phyloP scores from a whole-genome alignment of 495 filamentous ascomycete genomes.

The Lichina pygmaea region DNA sequence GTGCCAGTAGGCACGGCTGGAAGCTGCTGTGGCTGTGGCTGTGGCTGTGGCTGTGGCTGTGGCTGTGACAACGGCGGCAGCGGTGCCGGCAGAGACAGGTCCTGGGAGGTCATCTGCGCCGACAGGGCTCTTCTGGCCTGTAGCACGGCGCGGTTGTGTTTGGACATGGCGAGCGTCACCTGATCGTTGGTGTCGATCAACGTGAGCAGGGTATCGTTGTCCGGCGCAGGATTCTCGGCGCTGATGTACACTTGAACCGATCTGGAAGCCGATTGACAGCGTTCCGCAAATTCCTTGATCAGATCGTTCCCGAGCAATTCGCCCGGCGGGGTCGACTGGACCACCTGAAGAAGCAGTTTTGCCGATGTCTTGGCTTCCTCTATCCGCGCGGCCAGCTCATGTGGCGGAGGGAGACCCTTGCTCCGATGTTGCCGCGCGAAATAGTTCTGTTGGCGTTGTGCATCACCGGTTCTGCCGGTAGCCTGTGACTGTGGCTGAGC shows the following conservation, averaged over 20 bases:
- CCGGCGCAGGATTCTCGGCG: constrained; percentile 46
- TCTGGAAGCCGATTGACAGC: constrained; percentile 51
- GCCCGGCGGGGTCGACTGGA: constrained; percentile 48
- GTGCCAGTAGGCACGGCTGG: background rate
- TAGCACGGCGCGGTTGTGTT: constrained; percentile 58
- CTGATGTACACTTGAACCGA: constrained; percentile 67
- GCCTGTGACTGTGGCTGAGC: background rate
- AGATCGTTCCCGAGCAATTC: constrained; percentile 65
- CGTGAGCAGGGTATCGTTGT: constrained; percentile 76
- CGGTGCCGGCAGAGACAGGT: background rate
- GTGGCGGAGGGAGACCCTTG: constrained; percentile 34
- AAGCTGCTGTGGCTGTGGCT: background rate
- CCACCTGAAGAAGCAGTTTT: constrained; percentile 68
- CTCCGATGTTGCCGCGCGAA: constrained; percentile 16
- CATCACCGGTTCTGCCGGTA: background rate
- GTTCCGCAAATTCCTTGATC: constrained; percentile 73
- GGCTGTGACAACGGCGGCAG: background rate
- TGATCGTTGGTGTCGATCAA: constrained; percentile 90
- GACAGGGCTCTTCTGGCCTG: constrained; percentile 23
- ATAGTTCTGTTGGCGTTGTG: constrained; percentile 10
- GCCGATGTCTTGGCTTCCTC: constrained; percentile 78
- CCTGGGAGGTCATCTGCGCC: background rate
- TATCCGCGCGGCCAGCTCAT: constrained; percentile 61
- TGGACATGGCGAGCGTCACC: constrained; percentile 44
- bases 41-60: background rate